Base-by-base conservation (phyloP, 2,329 filamentous ascomycete genomes). In the Sclerotinia glacialis region DNA sequence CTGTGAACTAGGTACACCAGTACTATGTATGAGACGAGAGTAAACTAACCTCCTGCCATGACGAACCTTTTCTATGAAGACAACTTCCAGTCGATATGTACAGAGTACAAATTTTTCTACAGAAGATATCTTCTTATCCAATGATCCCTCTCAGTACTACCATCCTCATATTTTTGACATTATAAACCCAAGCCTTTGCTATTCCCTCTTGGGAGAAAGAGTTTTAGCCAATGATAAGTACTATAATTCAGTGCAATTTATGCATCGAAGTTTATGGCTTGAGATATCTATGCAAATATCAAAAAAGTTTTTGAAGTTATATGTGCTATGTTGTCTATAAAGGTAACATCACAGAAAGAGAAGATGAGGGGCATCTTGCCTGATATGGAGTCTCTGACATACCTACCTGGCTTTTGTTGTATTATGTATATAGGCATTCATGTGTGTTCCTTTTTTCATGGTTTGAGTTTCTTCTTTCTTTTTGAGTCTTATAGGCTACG, bases 401-500 rank as follows among this genome's bases (percentile, higher is more conserved):
- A 23, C 21, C 21, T n/a, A n/a, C 21, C 21, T n/a, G 16, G 5
- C 21, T 21, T 64, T 46, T 26, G 9, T 46, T 26, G 12, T 23
- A 9, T 6, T 40, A 28, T 34, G 18, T 64, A 55, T 64, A 37
- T 26, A 46, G 16, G 9, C 14, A 16, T 40, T 16, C 14, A 26
- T 52, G 11, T n/a, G 21, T 18, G 26, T 7, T 12, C 23, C 16
- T 34, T 5, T 2, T 26, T 47, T 5, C 31, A 40, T 40, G 0
- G 14, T 40, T 40, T 3, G 26, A 47, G 52, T 56, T 12, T 47
- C 26, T 12, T n/a, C n/a, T 1, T 11, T 69, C 18, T 50, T 67
- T 18, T 47, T 70, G 28, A 21, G 34, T 9, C 61, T 72, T 0
- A 21, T 69, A 6, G 44, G 55, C 3, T 58, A 69, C n/a, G 64